A percentile compares a stretch with the other conserved stretches of the same genome.
Evolutionary conservation across 441 rosid genomes (phyloP).

Genomic region (Monsonia emarginata): DNA sequence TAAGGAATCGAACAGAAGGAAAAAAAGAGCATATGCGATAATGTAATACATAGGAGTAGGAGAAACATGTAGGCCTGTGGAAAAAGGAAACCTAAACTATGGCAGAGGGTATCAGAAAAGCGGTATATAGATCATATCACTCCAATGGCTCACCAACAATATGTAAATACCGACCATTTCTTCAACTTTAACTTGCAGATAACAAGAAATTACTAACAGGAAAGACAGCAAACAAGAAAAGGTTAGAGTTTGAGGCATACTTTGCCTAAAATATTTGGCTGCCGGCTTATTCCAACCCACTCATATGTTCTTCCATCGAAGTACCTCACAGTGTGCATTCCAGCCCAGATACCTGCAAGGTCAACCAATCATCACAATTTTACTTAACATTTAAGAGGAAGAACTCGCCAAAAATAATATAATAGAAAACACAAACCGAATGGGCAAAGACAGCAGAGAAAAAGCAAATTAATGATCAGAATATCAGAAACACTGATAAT

Average conservation of each 20-base stretch:
- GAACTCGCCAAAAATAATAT: not conserved
- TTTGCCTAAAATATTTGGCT: slow-evolving; percentile 85
- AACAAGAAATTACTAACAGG: no score
- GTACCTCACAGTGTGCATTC: slow-evolving; percentile 94
- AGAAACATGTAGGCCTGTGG: no score
- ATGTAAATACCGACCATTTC: no score
- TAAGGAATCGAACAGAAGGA: no score
- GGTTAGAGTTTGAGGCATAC: slow-evolving; percentile 33
- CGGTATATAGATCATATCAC: no score
- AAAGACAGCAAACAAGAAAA: no score
- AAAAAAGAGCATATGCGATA: no score
- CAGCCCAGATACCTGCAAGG: slow-evolving; percentile 89
- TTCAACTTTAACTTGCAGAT: no score
- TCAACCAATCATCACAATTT: slow-evolving; percentile 5
- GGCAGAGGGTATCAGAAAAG: no score
- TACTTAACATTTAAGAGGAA: not conserved
- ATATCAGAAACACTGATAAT: not conserved
- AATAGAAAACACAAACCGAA: not conserved
- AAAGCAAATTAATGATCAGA: not conserved
- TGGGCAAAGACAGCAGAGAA: not conserved
- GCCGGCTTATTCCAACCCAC: slow-evolving; percentile 98
- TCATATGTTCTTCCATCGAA: slow-evolving; percentile 95
- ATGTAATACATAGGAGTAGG: no score
- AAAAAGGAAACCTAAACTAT: no score
- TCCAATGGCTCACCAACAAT: no score